Evolutionary conservation across 192 early-diverging fungal species (phyloP), one percentile per base, ranked within the genome.

Genomic region (Backusella psychrophila): DNA sequence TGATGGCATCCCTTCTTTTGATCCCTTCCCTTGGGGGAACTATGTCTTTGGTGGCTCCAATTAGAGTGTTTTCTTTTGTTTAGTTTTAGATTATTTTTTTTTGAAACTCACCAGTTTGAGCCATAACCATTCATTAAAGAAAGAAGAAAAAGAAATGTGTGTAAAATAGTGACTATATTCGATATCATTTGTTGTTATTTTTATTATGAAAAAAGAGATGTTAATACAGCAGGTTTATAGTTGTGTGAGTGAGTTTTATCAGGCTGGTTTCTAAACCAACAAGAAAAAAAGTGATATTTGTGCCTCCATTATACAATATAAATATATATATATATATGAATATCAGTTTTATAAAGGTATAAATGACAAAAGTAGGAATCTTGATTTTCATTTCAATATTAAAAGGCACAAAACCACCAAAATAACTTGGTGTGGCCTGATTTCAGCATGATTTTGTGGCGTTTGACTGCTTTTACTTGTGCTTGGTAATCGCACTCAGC

Each of bases 11-110:
- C 73, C 76, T 33, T 41, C 69, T 8, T 80, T 78, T 12, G 72
- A 31, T 4, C 74, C 69, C 41, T 80, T 80, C 44, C 74, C 75
- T 17, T 79, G 73, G 72, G 72, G 67, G n/a, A 33, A 71, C 9
- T 79, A 79, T 66, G 42, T 42, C 0, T 78, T 35, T 63, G 75
- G 75, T 29, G 67, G 67, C 1, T 4, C 69, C 14, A 42, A 71
- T 33, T 71, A 44, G 26, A 39, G 21, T 1, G n/a, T 17, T 39
- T 39, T 39, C 9, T 39, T 12, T 38, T 15, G 41, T 14, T 42
- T 44, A 5, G 23, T 14, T 59, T 59, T 59, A 26, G 56, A 14
- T 12, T n/a, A n/a, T 21, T 29, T 29, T 63, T 53, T 53, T 53
- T 21, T 53, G 19, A 53, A 23, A 53, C 52, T 53, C 52, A 53